phyloP scores from a whole-genome alignment of 2,329 filamentous ascomycete genomes.

The Cladosporium sp. region DNA sequence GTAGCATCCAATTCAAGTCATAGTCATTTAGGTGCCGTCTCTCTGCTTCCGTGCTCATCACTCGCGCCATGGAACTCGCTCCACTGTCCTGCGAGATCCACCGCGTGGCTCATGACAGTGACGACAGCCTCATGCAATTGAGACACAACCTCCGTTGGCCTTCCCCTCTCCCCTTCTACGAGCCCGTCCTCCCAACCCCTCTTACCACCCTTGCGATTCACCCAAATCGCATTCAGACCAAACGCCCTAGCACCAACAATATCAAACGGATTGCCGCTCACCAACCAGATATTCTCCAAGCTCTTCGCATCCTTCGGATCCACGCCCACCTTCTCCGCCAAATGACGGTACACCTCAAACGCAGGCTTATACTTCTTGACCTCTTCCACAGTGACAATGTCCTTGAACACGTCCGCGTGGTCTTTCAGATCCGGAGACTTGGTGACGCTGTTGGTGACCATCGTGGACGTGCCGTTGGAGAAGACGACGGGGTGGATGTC shows the following conservation, averaged over 20 bases:
- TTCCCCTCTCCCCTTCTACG: constrained; percentile 43
- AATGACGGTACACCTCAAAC: constrained; percentile 60
- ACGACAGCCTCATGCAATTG: constrained; percentile 60
- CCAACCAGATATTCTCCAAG: constrained; percentile 61
- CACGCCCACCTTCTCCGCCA: constrained; percentile 55
- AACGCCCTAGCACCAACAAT: constrained; percentile 62
- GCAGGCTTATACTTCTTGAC: constrained; percentile 65
- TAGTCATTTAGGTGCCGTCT: background rate
- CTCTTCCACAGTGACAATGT: constrained; percentile 63
- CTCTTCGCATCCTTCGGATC: constrained; percentile 40
- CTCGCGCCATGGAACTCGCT: constrained; percentile 23
- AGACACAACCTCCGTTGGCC: constrained; percentile 56
- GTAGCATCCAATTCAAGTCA: background rate
- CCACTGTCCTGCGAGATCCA: constrained; percentile 18
- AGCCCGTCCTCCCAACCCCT: constrained; percentile 65
- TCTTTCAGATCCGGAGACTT: constrained; percentile 57
- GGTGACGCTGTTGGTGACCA: constrained; percentile 62
- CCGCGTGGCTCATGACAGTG: constrained; percentile 19
- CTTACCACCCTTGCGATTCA: constrained; percentile 58
- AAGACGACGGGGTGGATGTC: constrained; percentile 62
- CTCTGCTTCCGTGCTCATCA: constrained; percentile 1
- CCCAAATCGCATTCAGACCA: constrained; percentile 66
- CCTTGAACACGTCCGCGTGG: constrained; percentile 51
- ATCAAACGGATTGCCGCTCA: constrained; percentile 74
- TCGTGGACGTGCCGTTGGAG: constrained; percentile 66